Evolutionary conservation across 768 basidiomycete species (phyloP), one percentile per base, ranked within the genome.

Genomic region (Pulveroboletus sp.): DNA sequence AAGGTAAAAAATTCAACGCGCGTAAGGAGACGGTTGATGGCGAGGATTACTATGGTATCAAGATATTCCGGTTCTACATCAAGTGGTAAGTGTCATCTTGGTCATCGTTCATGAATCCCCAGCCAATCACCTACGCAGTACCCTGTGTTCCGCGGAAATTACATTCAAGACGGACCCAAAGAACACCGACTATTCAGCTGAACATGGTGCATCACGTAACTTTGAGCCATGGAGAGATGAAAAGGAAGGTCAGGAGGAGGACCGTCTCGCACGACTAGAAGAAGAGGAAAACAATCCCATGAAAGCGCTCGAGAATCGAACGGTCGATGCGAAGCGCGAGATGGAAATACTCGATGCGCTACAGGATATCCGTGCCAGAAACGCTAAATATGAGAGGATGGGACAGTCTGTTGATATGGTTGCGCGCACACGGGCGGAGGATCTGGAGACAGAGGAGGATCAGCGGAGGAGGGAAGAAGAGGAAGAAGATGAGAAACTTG

Each of bases 131-230:
- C 12, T 25, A 7, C 41, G 3, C 57, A 95, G 95, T 62, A 94
- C 94, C 13, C 72, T 94, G 33, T 99, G 97, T 65, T 97, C 94
- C 3, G 89, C 95, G 9, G 97, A 99, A 66, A 98, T 99, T 56
- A 98, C 97, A 0, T 99, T 99, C 84, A 98, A 98, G 69, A 99
- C 97, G 0, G 95, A 99, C 65, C 95, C 95, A 17, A 95, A 95
- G 78, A 94, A 97, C 64, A 94, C 94, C 1, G 93, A 95, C 65
- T 95, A 95, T 58, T 35, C 76, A 17, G 92, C 91, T 36, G 95
- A 99, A 70, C 95, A 97, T 62, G 97, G 97, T 25, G 97, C 97
- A 24, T 93, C 90, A 5, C 83, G 97, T 5, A 99, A 98, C 66
- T 98, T 97, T 63, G 97, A 99, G 70, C 93, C 94, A 12, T 98